Conservation (phyloP, 2,329 filamentous ascomycete species). For the Fusarium multiceps region DNA sequence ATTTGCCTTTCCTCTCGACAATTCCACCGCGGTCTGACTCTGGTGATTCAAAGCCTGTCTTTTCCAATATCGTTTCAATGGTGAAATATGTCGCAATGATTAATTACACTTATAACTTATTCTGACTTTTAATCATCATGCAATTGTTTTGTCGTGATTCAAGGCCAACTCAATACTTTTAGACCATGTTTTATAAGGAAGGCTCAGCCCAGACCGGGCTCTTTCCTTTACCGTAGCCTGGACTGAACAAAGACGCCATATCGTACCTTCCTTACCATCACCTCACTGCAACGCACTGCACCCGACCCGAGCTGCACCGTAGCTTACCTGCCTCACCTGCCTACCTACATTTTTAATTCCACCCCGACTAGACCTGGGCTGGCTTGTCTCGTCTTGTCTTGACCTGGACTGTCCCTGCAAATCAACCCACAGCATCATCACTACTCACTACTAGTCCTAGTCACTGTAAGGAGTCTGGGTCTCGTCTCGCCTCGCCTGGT, state of each 20-base stretch:
- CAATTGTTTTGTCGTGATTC: background rate
- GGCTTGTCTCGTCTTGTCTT: background rate
- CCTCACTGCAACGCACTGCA: constrained; percentile 1
- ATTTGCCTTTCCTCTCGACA: constrained; percentile 21
- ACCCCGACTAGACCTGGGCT: constrained; percentile 5
- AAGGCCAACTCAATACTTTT: constrained; percentile 12
- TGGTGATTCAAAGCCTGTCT: constrained; percentile 2
- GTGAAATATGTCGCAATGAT: background rate
- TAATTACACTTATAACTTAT: background rate
- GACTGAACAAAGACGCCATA: constrained; percentile 32
- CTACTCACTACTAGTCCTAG: constrained; percentile 19
- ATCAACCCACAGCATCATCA: constrained; percentile 43
- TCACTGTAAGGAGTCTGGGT: constrained; percentile 27
- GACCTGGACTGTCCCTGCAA: constrained; percentile 43
- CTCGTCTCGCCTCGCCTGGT: background rate
- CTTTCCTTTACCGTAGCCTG: constrained; percentile 5
- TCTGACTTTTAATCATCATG: background rate
- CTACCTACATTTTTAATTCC: constrained; percentile 25
- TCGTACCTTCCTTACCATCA: constrained; percentile 9
- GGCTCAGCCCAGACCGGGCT: constrained; percentile 25
- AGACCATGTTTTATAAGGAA: constrained; percentile 18
- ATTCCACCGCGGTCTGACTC: background rate
- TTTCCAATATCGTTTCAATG: background rate
- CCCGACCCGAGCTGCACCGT: constrained; percentile 2
- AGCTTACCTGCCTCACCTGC: constrained; percentile 18